Evolutionary conservation across 2,329 filamentous ascomycete genomes (phyloP), one percentile per base, ranked within the genome.

Genomic region (Microdochium bolleyi): DNA sequence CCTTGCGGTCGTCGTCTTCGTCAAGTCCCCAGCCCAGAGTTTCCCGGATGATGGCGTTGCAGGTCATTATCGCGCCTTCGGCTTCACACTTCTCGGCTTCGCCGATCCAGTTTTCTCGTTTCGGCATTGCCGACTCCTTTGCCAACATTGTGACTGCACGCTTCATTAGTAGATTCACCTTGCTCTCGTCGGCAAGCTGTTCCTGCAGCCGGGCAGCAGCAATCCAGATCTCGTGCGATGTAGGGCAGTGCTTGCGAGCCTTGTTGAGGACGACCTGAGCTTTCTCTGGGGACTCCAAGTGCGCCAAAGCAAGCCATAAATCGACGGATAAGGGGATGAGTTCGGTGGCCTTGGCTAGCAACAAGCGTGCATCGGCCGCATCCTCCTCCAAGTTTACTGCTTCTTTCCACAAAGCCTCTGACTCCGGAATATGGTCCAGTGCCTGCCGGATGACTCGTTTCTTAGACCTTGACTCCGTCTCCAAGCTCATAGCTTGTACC

Each of bases 341-440:
- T 62, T 99, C 92, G 0, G 92, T 95, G 0, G 95, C 95, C 71
- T 96, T 96, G 49, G 91, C 92, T 49, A 99, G 81, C 52, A 99
- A 78, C 53, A 99, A 75, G 56, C 86, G 85, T 3, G 95, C 95
- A 72, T 96, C 91, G 27, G 86, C 87, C 0, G 88, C 82, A 60
- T 96, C 87, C 63, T 96, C 92, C 64, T 97, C 94, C 52, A 97
- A 74, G 61, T 97, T 97, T 57, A 99, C 92, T 4, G 92, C 87
- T 66, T 95, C 91, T 67, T 97, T 99, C 94, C 94, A 99, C n/a
- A 99, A 80, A 44, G 89, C 87, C 49, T 97, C 94, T 0, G 92
- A 97, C 64, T 96, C 90, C 1, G 92, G 92, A 41, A 96, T 88
- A 63, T 96, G 87, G 62, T 97, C 89, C 48, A 99, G 77, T 0